Evolutionary conservation across 805 yeast species (phyloP).

Genomic region (Lachancea meyersii): DNA sequence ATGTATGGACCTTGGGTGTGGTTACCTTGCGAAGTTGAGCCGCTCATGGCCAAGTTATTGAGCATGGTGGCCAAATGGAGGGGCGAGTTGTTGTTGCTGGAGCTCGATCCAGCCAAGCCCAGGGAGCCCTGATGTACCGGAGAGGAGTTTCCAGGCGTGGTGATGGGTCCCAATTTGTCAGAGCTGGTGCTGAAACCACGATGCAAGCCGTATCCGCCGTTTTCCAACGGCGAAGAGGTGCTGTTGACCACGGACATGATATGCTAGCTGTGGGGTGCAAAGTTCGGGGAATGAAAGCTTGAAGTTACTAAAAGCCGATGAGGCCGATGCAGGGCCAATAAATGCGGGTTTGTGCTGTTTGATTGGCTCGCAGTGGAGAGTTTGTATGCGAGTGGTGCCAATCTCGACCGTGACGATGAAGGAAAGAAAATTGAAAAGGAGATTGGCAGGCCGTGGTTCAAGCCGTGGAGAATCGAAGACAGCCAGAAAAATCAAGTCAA

Average conservation of each 20-base stretch:
- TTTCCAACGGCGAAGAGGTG: conserved; percentile 8
- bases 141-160: conserved; percentile 20
- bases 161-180: conserved; percentile 15
- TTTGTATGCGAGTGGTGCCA: no score
- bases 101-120: conserved; percentile 10
- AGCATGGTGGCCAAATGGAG: conserved; percentile 28
- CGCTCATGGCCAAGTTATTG: conserved; percentile 22
- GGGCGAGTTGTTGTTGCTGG: conserved; percentile 19
- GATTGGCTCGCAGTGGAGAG: no score
- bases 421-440: no score
- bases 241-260: conserved; percentile 10
- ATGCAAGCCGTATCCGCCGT: conserved; percentile 8
- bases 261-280: no score
- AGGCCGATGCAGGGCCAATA: no score
- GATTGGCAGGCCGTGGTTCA: no score
- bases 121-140: conserved; percentile 16
- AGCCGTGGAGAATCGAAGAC: no score
- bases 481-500: no score
- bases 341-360: no score
- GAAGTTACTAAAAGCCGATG: no score
- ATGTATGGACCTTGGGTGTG: conserved; percentile 18
- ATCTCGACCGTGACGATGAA: no score
- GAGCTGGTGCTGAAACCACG: conserved; percentile 21
- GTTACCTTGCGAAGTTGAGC: conserved; percentile 12
- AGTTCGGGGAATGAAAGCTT: no score